phyloP scores from a whole-genome alignment of 805 yeast species.

The Saccharomycopsis sp. region DNA sequence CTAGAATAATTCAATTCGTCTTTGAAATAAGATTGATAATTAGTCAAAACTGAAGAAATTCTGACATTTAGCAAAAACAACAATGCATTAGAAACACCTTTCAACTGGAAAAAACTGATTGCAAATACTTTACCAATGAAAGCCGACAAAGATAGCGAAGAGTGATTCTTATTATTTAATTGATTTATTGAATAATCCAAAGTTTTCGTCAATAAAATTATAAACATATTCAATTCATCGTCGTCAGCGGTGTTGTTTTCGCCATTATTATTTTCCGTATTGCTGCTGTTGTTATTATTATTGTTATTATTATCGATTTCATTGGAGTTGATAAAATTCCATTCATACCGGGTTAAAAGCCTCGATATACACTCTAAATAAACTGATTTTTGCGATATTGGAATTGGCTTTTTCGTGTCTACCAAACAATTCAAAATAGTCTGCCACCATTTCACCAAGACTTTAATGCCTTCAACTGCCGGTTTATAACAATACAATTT shows the following conservation, averaged over 20 bases:
- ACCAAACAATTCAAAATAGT: constrained; percentile 31
- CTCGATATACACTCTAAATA: constrained; percentile 49
- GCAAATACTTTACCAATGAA: constrained; percentile 62
- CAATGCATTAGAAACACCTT: constrained; percentile 44
- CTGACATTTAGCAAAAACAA: constrained; percentile 51
- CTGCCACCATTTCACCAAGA: constrained; percentile 47
- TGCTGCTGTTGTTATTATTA: not conserved
- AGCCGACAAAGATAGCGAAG: constrained; percentile 42
- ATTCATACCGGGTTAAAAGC: constrained; percentile 40
- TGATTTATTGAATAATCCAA: constrained; percentile 42
- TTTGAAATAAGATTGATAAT: constrained; percentile 23
- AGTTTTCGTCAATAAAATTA: constrained; percentile 35
- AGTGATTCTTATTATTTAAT: constrained; percentile 36
- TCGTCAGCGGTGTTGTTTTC: not conserved
- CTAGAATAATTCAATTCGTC: constrained; percentile 20
- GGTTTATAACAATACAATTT: constrained; percentile 5
- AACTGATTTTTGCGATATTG: constrained; percentile 43
- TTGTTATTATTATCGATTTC: not conserved
- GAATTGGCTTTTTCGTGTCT: constrained; percentile 30
- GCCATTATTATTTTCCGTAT: not conserved
- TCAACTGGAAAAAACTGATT: constrained; percentile 41
- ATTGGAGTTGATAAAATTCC: constrained; percentile 28
- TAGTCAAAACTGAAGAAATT: constrained; percentile 31
- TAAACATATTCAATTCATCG: constrained; percentile 19
- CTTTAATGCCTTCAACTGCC: constrained; percentile 13